Conservation (phyloP, 345 rosid genomes). For the Zanthoxylum bungeanum region DNA sequence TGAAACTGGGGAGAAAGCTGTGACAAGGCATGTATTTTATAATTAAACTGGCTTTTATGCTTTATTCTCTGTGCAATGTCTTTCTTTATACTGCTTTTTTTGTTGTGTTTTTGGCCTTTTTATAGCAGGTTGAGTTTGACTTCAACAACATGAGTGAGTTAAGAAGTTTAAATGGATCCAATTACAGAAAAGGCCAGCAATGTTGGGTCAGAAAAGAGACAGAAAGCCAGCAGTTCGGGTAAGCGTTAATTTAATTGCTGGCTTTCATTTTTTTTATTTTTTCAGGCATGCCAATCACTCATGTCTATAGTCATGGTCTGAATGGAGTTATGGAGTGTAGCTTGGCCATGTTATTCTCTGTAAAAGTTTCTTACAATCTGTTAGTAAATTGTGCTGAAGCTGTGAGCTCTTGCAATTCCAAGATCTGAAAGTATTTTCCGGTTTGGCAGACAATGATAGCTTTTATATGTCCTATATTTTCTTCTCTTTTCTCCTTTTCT, state of each 20-base stretch:
- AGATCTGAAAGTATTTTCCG: not conserved
- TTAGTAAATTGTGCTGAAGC: constrained; percentile 9
- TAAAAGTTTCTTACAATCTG: constrained; percentile 10
- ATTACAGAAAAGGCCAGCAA: not conserved
- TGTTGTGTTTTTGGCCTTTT: not conserved
- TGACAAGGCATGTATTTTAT: constrained; percentile 37
- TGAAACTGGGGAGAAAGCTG: constrained; percentile 32
- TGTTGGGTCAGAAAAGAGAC: constrained; percentile 3
- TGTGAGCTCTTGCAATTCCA: constrained; percentile 2
- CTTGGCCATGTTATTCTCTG: constrained; percentile 13
- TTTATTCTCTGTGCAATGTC: not conserved
- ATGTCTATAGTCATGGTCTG: not conserved
- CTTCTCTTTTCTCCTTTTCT: no score
- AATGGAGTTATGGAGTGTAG: not conserved
- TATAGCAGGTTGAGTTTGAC: constrained; percentile 40
- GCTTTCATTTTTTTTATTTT: constrained; percentile 45
- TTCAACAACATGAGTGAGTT: constrained; percentile 30
- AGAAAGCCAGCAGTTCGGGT: constrained; percentile 66
- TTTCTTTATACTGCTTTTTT: constrained; percentile 29
- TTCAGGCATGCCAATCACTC: constrained; percentile 37
- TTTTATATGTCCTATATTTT: not conserved
- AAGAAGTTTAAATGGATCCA: no score
- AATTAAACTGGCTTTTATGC: not conserved
- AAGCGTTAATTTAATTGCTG: constrained; percentile 48
- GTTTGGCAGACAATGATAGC: constrained; percentile 6